Percentiles rank a stretch among this genome's conserved stretches.
Evolutionary conservation across 164 flowering plant genomes (phyloP).

Genomic region (Piper betle): DNA sequence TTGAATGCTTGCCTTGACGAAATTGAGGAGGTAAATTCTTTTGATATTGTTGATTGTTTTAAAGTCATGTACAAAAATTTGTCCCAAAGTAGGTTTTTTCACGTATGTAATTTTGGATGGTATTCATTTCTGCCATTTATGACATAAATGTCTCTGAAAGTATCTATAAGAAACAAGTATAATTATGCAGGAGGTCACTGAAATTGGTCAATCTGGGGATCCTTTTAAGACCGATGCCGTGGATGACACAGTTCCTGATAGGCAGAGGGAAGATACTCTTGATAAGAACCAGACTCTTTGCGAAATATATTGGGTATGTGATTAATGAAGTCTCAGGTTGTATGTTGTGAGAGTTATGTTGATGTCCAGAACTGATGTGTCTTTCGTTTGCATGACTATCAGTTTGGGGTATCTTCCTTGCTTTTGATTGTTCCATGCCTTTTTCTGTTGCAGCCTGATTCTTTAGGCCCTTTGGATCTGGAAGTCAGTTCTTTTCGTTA

Average conservation of each 20-base stretch:
- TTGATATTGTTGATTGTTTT: not conserved
- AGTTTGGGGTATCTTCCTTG: not conserved
- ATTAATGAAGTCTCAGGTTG: not conserved
- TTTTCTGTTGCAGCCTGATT: conserved; percentile 61
- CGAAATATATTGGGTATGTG: conserved; percentile 82
- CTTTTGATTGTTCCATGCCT: not conserved
- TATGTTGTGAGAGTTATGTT: not conserved
- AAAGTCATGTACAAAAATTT: not conserved
- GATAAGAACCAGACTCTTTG: conserved; percentile 36
- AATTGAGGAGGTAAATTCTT: conserved; percentile 28
- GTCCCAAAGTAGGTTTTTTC: not conserved
- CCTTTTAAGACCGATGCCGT: conserved; percentile 13
- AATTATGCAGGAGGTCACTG: conserved; percentile 35
- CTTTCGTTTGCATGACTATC: not conserved
- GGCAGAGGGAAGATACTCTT: conserved; percentile 19
- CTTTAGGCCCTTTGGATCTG: conserved; percentile 85
- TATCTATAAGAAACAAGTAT: not conserved
- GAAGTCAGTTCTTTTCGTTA: conserved; percentile 59
- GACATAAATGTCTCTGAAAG: too few species aligned
- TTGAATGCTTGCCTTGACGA: conserved; percentile 12
- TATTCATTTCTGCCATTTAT: too few species aligned
- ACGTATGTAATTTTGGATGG: not conserved
- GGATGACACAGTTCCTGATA: conserved; percentile 20
- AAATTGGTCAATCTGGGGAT: conserved; percentile 9
- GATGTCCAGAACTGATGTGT: not conserved